Base-by-base conservation (phyloP, 2,329 filamentous ascomycete genomes). In the Cordyceps pruinosa region DNA sequence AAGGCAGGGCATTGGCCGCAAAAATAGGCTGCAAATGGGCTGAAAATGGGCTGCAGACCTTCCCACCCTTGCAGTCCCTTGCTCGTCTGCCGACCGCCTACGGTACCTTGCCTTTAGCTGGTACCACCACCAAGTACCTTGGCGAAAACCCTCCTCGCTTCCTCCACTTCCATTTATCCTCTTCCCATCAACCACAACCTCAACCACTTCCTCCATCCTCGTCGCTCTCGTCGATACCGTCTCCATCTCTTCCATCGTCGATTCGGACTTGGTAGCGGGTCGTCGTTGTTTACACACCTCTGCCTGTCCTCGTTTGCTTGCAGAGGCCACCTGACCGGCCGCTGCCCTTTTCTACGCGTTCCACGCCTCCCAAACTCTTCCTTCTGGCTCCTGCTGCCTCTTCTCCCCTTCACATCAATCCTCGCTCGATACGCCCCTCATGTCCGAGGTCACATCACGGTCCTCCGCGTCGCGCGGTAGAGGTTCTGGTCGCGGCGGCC, bases 391-490 rank as follows among this genome's bases (percentile, higher is more conserved):
- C 59, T 59, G 60, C 61, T 59, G 63, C n/a, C 39, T 42, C 15
- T 44, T 58, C 63, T 64, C 61, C 61, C 63, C 64, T 44, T 44
- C 54, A 42, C 34, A 56, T 26, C 54, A 49, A 49, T 37, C 26
- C 54, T 35, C 35, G 15, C 28, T 34, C 15, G 49, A 62, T 64
- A 62, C 65, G 65, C 65, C 66, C 69, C 76, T 73, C 78, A 97
- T 97, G 94, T 96, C 94, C 83, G 93, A 97, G 84, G 84, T 89
- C 78, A 88, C 91, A 81, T 83, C 88, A 77, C 85, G 92, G 82
- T 83, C 88, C 72, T 82, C 86, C 74, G 85, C 89, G 77, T 75
- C 85, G 80, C 90, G 93, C 78, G 92, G 93, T 77, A 88, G 94
- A 84, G 90, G 90, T 78, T 88, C 90, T 73, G 83, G 86, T 75